Conservation (phyloP, 2,329 filamentous ascomycete genomes). For the Lasiodiplodia sp. region DNA sequence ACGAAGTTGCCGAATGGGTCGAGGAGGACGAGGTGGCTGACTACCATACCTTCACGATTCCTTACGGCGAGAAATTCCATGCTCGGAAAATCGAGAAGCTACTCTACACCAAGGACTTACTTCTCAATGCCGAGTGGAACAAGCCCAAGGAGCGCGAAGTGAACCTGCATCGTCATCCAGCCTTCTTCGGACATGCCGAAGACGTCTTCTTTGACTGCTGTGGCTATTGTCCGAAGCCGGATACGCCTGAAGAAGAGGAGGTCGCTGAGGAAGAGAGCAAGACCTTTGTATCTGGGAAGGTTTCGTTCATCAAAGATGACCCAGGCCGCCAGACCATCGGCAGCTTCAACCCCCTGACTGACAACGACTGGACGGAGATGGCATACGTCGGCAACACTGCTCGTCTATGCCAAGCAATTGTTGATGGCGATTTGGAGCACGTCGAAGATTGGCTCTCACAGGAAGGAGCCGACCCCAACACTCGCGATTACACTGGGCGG, state of each 20-base stretch:
- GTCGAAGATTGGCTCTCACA: constrained; percentile 74
- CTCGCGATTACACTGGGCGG: constrained; percentile 78
- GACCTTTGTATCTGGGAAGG: constrained; percentile 75
- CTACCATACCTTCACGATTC: constrained; percentile 73
- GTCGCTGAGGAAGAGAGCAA: constrained; percentile 75
- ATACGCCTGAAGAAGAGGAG: constrained; percentile 74
- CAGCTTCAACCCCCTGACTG: constrained; percentile 80
- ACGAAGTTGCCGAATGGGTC: constrained; percentile 85
- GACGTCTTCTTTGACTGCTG: constrained; percentile 85
- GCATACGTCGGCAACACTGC: constrained; percentile 84
- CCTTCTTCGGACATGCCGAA: constrained; percentile 79
- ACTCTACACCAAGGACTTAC: constrained; percentile 79
- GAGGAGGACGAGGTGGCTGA: constrained; percentile 77
- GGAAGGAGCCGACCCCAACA: constrained; percentile 73
- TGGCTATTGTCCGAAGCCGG: constrained; percentile 74
- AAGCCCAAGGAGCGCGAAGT: constrained; percentile 76
- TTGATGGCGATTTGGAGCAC: constrained; percentile 73
- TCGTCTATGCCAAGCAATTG: constrained; percentile 79
- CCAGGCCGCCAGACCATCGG: constrained; percentile 78
- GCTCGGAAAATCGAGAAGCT: constrained; percentile 81
- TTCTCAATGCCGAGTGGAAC: constrained; percentile 88
- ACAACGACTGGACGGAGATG: constrained; percentile 90
- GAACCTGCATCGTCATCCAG: constrained; percentile 82
- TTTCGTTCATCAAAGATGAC: constrained; percentile 80
- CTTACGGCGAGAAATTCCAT: constrained; percentile 64